Conservation (phyloP, 2,329 filamentous ascomycete species). For the Pyricularia pennisetigena region DNA sequence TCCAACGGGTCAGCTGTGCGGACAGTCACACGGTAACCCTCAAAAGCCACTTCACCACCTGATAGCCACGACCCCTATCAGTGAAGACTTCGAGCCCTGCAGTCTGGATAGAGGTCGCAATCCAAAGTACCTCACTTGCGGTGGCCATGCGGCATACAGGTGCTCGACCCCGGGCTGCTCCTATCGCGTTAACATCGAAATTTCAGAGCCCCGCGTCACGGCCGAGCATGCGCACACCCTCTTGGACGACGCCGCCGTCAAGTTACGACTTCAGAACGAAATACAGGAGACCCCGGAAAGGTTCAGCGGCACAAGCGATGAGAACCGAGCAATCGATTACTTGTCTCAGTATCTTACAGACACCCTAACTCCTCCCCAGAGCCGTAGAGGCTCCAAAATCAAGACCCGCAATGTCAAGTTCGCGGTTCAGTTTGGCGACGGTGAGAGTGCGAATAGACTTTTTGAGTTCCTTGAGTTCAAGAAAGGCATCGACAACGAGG, state of each 20-base stretch:
- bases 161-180: slow-evolving; percentile 33
- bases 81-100: slow-evolving; percentile 5
- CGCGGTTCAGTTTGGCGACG: slow-evolving; percentile 36
- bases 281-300: slow-evolving; percentile 35
- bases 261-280: slow-evolving; percentile 26
- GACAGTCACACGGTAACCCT: slow-evolving; percentile 8
- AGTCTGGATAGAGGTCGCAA: slow-evolving; percentile 4
- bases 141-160: slow-evolving; percentile 24
- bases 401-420: slow-evolving; percentile 49
- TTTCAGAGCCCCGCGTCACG: slow-evolving; percentile 38
- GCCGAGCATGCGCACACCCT: slow-evolving; percentile 31
- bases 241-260: slow-evolving; percentile 33
- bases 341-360: slow-evolving; percentile 13
- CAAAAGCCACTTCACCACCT: slow-evolving; percentile 17
- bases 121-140: slow-evolving; percentile 27
- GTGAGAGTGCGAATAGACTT: slow-evolving; percentile 33
- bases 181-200: slow-evolving; percentile 33
- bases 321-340: slow-evolving; percentile 28
- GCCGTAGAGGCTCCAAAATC: slow-evolving; percentile 24
- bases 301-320: slow-evolving; percentile 27
- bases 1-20: slow-evolving; percentile 7
- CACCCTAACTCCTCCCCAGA: not conserved
- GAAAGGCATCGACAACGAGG: slow-evolving; percentile 25
- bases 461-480: slow-evolving; percentile 39
- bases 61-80: not conserved